These are phyloP conservation scores for Ascochyta rabiei DNA, from an alignment of 2,329 filamentous ascomycete species.

Conservation along the genomic window DNA sequence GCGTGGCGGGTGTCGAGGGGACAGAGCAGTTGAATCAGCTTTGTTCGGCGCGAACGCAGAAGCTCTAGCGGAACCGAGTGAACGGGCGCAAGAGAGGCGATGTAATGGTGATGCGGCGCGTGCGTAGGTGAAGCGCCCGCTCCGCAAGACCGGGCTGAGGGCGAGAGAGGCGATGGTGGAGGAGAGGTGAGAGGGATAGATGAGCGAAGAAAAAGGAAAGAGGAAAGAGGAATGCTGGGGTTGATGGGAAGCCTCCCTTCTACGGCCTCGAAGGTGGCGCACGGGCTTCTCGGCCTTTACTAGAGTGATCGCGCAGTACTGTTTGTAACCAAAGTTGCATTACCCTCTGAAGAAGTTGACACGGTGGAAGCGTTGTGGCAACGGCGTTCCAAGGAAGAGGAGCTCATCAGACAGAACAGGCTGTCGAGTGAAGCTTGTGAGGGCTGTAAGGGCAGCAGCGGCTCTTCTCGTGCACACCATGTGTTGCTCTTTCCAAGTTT, in stretches of 20 bases:
- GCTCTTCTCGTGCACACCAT: neutral
- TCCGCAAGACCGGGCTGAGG: constrained; percentile 15
- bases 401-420: neutral
- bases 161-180: constrained; percentile 28
- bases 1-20: constrained; percentile 27
- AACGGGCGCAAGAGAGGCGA: constrained; percentile 27
- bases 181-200: constrained; percentile 20
- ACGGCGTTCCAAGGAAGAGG: neutral
- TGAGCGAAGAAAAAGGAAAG: constrained; percentile 35
- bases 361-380: neutral
- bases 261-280: constrained; percentile 27
- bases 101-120: constrained; percentile 20
- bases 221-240: constrained; percentile 42
- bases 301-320: constrained; percentile 32
- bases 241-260: constrained; percentile 39
- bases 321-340: constrained; percentile 26
- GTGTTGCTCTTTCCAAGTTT: neutral
- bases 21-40: constrained; percentile 35
- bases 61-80: constrained; percentile 34
- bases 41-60: constrained; percentile 34
- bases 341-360: constrained; percentile 1
- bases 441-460: constrained; percentile 1
- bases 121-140: constrained; percentile 23
- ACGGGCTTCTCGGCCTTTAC: constrained; percentile 31
- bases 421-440: neutral